Evolutionary conservation across 2,329 filamentous ascomycete species (phyloP).

Genomic region (Coleophoma cylindrospora): DNA sequence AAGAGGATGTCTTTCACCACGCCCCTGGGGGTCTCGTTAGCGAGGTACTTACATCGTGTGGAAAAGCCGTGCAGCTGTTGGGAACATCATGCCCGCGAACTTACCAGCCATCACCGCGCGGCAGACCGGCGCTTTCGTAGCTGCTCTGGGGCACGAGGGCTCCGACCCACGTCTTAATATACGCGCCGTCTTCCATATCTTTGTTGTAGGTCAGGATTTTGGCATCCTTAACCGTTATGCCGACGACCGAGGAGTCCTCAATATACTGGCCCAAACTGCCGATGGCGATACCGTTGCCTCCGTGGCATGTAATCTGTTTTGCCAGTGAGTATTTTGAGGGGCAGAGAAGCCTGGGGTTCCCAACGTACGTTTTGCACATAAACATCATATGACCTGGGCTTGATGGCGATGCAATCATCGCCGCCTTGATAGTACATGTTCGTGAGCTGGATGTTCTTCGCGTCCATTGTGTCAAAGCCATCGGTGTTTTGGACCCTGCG

Average conservation of each 20-base stretch:
- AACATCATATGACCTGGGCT: conserved; percentile 48
- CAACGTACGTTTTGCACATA: conserved; percentile 35
- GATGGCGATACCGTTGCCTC: conserved; percentile 51
- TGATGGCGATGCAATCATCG: conserved; percentile 53
- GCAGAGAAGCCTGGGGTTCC: background rate
- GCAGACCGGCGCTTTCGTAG: conserved; percentile 43
- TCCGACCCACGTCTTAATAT: conserved; percentile 54
- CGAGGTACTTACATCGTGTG: too few species aligned
- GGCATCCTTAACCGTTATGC: conserved; percentile 42
- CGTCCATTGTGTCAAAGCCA: conserved; percentile 53
- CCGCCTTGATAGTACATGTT: conserved; percentile 50
- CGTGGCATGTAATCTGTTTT: conserved; percentile 35
- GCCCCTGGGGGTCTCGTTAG: conserved; percentile 26
- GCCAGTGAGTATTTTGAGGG: too few species aligned
- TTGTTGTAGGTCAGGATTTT: conserved; percentile 38
- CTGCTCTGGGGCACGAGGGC: conserved; percentile 35
- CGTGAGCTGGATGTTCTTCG: conserved; percentile 39
- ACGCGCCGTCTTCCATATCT: conserved; percentile 42
- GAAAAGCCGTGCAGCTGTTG: too few species aligned
- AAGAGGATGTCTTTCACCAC: conserved; percentile 43
- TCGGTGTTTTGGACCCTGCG: conserved; percentile 48
- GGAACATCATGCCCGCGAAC: background rate
- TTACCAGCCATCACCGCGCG: conserved; percentile 45
- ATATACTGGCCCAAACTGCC: conserved; percentile 50
- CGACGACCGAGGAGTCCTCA: conserved; percentile 45